Evolutionary conservation across 331 rosid genomes (phyloP).

Genomic region (Quercus lobata): DNA sequence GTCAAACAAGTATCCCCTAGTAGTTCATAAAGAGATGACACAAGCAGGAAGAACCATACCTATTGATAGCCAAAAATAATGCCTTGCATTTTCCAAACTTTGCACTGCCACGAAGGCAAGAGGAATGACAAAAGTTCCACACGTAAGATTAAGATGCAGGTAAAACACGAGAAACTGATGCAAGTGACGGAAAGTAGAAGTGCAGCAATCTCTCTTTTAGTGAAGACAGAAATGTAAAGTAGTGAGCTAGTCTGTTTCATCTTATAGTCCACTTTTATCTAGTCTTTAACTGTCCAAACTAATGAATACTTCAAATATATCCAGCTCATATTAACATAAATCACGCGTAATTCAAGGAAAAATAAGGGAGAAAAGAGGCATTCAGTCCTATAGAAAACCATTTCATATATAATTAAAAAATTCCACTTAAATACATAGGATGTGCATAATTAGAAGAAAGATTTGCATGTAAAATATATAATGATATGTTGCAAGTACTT

Average conservation of each 20-base stretch:
- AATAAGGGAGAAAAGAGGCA: no score
- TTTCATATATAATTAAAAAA: not conserved
- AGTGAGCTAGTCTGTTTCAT: not conserved
- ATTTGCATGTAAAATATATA: not conserved
- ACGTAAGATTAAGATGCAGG: not conserved
- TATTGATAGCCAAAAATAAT: conserved; percentile 67
- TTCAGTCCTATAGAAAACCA: not conserved
- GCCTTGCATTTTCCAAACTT: conserved; percentile 66
- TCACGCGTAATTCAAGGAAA: not conserved
- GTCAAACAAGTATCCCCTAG: not conserved
- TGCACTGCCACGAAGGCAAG: conserved; percentile 63
- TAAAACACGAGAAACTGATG: not conserved
- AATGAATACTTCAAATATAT: not conserved
- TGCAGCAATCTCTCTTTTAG: not conserved
- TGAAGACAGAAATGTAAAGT: not conserved
- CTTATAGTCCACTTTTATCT: not conserved
- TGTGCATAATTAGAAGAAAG: not conserved
- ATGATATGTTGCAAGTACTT: not conserved
- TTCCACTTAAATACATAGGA: not conserved
- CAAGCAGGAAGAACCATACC: conserved; percentile 44
- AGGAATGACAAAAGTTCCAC: conserved; percentile 58
- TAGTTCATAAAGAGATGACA: conserved; percentile 10
- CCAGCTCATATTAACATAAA: not conserved
- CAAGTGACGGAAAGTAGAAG: not conserved
- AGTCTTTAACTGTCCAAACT: not conserved